Base-by-base conservation (phyloP, 495 filamentous ascomycete genomes). In the Penicillium arizonense region DNA sequence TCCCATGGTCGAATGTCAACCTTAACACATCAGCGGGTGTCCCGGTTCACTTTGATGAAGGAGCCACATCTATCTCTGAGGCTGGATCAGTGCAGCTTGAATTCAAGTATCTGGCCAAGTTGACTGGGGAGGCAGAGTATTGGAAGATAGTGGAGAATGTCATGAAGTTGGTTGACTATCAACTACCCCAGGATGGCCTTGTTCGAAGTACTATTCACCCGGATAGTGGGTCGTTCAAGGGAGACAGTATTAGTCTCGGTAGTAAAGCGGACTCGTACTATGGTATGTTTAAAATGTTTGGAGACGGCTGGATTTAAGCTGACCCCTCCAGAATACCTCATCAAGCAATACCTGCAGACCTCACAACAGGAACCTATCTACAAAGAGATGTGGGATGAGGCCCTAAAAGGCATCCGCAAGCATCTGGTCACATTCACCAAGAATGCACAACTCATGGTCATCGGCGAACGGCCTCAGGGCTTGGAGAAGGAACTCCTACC, bases 201-300 rank as follows among this genome's bases (percentile, higher is more conserved):
- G 76, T 97, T 11, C 94, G 93, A 13, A 96, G 96, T 57, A 96
- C 86, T 62, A 87, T 99, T 36, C 84, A 89, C 61, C 81, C 95
- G n/a, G 80, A 82, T 20, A 78, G 74, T 6, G 95, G 93, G 23
- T 65, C 79, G 36, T 99, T 99, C 69, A 77, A 80, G 37, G 90
- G 88, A 20, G 68, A 84, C 3, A 94, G 96, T 57, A 93, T 99
- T 62, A 86, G 94, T 13, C 81, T 99, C 8, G 94, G 94, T 35
- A 96, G 88, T 58, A 80, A 94, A 49, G 95, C 93, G 36, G 94
- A 99, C 67, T 96, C 90, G 14, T 99, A 97, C 65, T 99, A 99
- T 71, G 86, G 78, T 85, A 70, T 33, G 69, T 61, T 18, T 26
- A 32, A 23, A 2, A 1, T 18, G 28, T 8, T 39, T 24, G 3